Percentiles rank a stretch among this genome's conserved stretches.
phyloP scores from a whole-genome alignment of 176 grass and related monocot species.

The Tuctoria greenei region DNA sequence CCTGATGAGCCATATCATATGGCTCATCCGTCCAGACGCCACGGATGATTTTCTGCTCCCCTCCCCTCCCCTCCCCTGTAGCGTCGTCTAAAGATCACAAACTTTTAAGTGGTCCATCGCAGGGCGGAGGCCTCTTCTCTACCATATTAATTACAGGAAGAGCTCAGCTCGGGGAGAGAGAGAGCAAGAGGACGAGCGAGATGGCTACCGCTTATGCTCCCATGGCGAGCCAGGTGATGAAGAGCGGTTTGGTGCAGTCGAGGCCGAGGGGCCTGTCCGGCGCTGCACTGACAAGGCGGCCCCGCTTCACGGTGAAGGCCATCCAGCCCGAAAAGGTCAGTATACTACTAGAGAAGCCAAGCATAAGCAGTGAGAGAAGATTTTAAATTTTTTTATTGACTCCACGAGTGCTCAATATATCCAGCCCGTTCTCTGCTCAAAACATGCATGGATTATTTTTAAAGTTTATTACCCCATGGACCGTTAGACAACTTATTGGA shows the following conservation, averaged over 20 bases:
- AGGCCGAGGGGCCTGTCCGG: constrained; percentile 65
- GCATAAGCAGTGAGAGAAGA: no score
- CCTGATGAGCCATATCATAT: constrained; percentile 34
- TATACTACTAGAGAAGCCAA: no score
- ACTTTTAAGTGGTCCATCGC: neutral
- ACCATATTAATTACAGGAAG: constrained; percentile 29
- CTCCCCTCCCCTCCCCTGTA: constrained; percentile 8
- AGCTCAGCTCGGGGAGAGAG: neutral
- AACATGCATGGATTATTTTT: no score
- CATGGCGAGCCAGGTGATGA: constrained; percentile 85
- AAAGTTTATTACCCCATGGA: no score
- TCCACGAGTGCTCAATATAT: no score
- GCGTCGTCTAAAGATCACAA: constrained; percentile 36
- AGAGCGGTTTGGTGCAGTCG: constrained; percentile 41
- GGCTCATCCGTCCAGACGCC: neutral
- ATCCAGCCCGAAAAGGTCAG: constrained; percentile 76
- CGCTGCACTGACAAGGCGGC: constrained; percentile 36
- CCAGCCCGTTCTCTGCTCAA: no score
- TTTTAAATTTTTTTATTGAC: no score
- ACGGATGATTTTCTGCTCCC: constrained; percentile 24
- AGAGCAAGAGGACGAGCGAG: neutral
- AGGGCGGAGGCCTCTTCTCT: neutral
- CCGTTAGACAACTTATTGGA: no score
- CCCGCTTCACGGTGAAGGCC: constrained; percentile 70
- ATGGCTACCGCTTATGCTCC: constrained; percentile 86